A percentile compares a stretch with the other conserved stretches of the same genome.
phyloP scores from a whole-genome alignment of 495 filamentous ascomycete species.

The Viridothelium virens region DNA sequence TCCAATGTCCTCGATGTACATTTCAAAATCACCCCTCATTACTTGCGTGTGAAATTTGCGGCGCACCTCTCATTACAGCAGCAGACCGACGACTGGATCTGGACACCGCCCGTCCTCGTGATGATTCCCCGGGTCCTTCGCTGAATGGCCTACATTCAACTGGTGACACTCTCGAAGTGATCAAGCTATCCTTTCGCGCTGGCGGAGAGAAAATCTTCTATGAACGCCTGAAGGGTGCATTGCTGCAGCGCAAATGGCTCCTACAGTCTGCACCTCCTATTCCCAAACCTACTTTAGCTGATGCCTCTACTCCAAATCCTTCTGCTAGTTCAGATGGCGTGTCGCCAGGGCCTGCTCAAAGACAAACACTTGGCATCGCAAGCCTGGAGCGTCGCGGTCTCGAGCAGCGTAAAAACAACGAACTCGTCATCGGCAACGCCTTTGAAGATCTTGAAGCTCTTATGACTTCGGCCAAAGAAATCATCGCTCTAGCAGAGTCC shows the following conservation, averaged over 20 bases:
- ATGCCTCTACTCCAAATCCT: slow-evolving; percentile 24
- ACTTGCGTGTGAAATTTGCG: slow-evolving; percentile 82
- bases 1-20: slow-evolving; percentile 83
- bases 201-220: slow-evolving; percentile 88
- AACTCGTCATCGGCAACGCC: slow-evolving; percentile 82
- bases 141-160: slow-evolving; percentile 33
- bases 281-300: slow-evolving; percentile 48
- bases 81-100: slow-evolving; percentile 37
- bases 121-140: slow-evolving; percentile 73
- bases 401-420: slow-evolving; percentile 81
- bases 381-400: slow-evolving; percentile 78
- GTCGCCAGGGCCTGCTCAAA: slow-evolving; percentile 28
- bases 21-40: slow-evolving; percentile 90
- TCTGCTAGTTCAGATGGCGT: background rate
- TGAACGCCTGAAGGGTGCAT: slow-evolving; percentile 75
- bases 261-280: slow-evolving; percentile 86
- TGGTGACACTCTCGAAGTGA: slow-evolving; percentile 58
- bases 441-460: slow-evolving; percentile 96
- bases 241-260: slow-evolving; percentile 95
- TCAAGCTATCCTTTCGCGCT: slow-evolving; percentile 85
- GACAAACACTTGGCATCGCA: slow-evolving; percentile 77
- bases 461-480: slow-evolving; percentile 94
- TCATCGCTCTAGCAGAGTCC: slow-evolving; percentile 84
- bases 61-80: slow-evolving; percentile 59
- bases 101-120: slow-evolving; percentile 29